Evolutionary conservation across 352 stramenopile genomes (phyloP), one percentile per base, ranked within the genome.

Genomic region (Phytophthora hybrid): DNA sequence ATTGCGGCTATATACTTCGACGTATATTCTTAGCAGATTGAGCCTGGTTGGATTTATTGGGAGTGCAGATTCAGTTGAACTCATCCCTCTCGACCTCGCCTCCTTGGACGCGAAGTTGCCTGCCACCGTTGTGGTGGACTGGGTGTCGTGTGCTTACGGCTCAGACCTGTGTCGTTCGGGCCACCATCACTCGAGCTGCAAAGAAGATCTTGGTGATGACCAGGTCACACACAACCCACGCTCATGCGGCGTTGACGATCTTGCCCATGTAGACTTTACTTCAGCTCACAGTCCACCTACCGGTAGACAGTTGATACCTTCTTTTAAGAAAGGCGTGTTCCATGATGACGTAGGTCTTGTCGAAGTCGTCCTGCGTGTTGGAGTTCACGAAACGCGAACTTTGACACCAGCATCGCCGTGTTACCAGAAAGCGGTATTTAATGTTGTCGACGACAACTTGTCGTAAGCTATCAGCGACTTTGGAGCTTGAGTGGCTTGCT

Each of bases 221-320:
- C 21, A 92, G 66, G 13, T 90, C 80, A 44, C 60, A 71, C 70
- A 85, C 23, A 79, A 19, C 8, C 68, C 74, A 14, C 62, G 72
- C 63, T 87, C 68, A 29, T 18, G 78, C 78, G n/a, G 65, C 47
- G 26, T 83, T 74, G 44, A 92, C 72, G 21, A 83, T 71, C 61
- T 83, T 69, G 37, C 82, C 84, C 72, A 88, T 89, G 69, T 77
- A 84, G 39, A 72, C 66, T 59, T 87, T 78, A 10, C 29, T 31
- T 31, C 29, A 71, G 69, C 59, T 84, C 66, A 47, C 80, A 80
- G 18, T 78, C 71, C 3, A 60, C 63, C n/a, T n/a, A n/a, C n/a
- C n/a, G n/a, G 52, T 91, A 91, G 16, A 72, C 66, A 87, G 71
- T 89, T 92, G 63, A 92, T 73, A 32, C 80, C 82, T 9, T 78